Base-by-base conservation (phyloP, 2,329 filamentous ascomycete species). In the Nigrospora sphaerica region DNA sequence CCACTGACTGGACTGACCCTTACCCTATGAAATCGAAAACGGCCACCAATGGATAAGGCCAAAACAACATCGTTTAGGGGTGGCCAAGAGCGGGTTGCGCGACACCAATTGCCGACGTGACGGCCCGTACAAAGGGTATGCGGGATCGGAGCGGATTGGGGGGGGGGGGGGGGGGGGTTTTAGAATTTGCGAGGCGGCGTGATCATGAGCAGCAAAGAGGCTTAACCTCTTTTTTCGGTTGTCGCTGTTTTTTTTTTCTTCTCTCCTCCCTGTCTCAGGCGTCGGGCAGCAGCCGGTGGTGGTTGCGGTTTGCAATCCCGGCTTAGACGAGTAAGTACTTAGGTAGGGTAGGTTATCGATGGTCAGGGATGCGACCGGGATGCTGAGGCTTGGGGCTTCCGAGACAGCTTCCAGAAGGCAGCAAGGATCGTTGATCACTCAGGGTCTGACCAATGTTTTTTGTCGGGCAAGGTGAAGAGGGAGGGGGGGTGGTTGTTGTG, bases 21-120 rank as follows among this genome's bases (percentile, higher is more conserved):
- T 46, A 49, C 45, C 44, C 44, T 41, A 46, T 37, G 32, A 44
- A 54, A 51, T 55, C 52, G 52, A 51, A 54, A 56, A 51, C 54
- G 45, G 52, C 44, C 42, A 19, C 35, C 23, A 47, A 49, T 23
- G 45, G 39, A 56, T 54, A 55, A 57, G 56, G 53, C 17, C 32
- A 50, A 49, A 43, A 49, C 41, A 42, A 33, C 23, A 41, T 23
- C 6, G 18, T 19, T 19, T 17, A 42, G 32, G 40, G 32, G 34
- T 42, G 40, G 17, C 18, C 40, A 42, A 42, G 32, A 42, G 17
- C 17, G 32, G 34, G 12, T 42, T 32, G 33, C 31, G 31, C 39
- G 34, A 17, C 18, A 32, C 13, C 17, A 18, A 42, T 33, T 10
- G 18, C 28, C 23, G 32, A 34, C 40, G 40, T 42, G 32, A 33